These are phyloP conservation scores for Hyaloscypha variabilis DNA, from an alignment of 495 filamentous ascomycete genomes.

Conservation along the genomic window DNA sequence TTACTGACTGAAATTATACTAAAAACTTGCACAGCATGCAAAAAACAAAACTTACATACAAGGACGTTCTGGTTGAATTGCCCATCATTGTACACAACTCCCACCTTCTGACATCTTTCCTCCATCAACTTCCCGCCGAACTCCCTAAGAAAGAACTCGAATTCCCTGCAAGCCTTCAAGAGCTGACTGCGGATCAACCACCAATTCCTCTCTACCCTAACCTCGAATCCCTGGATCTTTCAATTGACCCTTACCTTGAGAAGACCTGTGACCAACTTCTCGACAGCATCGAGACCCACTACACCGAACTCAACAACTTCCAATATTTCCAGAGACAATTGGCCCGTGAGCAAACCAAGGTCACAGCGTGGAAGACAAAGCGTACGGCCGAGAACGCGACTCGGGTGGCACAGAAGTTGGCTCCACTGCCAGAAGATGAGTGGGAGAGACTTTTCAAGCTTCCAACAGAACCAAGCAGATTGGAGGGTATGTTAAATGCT, in stretches of 20 bases:
- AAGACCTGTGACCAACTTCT: constrained; percentile 95
- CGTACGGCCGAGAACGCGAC: constrained; percentile 91
- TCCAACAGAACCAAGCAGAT: constrained; percentile 85
- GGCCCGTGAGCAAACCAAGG: constrained; percentile 95
- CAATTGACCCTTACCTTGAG: constrained; percentile 97
- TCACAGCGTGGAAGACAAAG: constrained; percentile 93
- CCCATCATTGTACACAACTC: constrained; percentile 95
- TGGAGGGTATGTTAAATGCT: constrained; percentile 91
- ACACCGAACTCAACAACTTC: constrained; percentile 98
- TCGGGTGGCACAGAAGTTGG: constrained; percentile 83
- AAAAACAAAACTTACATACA: constrained; percentile 90
- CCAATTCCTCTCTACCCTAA: constrained; percentile 78
- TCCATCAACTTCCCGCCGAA: constrained; percentile 74
- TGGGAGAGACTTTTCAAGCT: constrained; percentile 98
- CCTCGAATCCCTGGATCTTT: constrained; percentile 82
- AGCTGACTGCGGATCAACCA: constrained; percentile 55
- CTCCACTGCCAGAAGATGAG: constrained; percentile 90
- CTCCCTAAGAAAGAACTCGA: constrained; percentile 62
- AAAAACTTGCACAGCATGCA: constrained; percentile 62
- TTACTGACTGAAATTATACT: constrained; percentile 20
- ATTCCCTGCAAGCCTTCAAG: constrained; percentile 75
- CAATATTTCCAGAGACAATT: constrained; percentile 97
- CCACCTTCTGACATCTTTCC: constrained; percentile 91
- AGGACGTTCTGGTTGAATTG: constrained; percentile 90
- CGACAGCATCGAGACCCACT: constrained; percentile 94